These are phyloP conservation scores for Fraxinus paxiana DNA, from an alignment of 305 asterid genomes.

Conservation along the genomic window DNA sequence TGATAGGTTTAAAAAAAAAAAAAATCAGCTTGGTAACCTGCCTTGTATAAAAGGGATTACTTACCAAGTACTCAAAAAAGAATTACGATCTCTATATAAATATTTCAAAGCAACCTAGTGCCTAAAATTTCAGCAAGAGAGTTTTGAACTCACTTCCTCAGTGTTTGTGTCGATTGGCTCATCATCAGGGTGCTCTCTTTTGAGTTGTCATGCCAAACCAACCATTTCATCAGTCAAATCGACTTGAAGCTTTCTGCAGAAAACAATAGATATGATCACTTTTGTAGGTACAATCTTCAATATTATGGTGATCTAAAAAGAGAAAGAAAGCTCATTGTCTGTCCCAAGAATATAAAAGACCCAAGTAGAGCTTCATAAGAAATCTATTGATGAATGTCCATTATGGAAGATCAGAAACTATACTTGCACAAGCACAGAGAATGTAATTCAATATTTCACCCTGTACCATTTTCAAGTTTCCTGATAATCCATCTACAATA, in stretches of 20 bases:
- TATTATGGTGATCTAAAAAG: conserved; percentile 6
- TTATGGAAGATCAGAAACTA: background rate
- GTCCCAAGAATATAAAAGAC: background rate
- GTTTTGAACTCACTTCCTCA: conserved; percentile 48
- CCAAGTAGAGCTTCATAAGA: background rate
- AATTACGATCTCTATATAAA: background rate
- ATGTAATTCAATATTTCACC: background rate
- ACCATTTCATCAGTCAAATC: conserved; percentile 92
- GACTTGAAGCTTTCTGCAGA: conserved; percentile 77
- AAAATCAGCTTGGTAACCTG: background rate
- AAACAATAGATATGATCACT: conserved; percentile 6
- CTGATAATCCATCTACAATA: background rate
- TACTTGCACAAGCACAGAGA: background rate
- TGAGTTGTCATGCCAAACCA: conserved; percentile 71
- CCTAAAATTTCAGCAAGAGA: conserved; percentile 3
- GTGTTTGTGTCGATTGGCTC: conserved; percentile 75
- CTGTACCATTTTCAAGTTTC: background rate
- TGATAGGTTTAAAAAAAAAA: background rate
- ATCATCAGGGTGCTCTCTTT: conserved; percentile 75
- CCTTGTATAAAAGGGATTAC: background rate
- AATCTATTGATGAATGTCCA: background rate
- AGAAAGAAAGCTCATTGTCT: background rate
- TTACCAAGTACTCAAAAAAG: background rate
- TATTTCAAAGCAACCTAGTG: background rate
- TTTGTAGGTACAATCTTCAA: conserved; percentile 3